These are phyloP conservation scores for Theobroma grandiflorum DNA, from an alignment of 441 rosid genomes.

Conservation along the genomic window DNA sequence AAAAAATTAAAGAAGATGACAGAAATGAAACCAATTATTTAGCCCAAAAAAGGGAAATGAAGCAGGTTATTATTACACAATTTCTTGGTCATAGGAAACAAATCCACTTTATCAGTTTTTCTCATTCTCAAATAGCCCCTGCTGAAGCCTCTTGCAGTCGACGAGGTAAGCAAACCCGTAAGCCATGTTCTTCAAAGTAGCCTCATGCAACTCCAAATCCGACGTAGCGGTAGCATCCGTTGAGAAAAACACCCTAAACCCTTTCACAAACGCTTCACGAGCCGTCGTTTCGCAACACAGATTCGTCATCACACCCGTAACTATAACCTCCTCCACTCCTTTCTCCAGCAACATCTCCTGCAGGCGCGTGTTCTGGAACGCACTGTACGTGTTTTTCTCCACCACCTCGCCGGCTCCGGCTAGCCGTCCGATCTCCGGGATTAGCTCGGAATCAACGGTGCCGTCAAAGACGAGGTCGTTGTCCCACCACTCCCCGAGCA, in stretches of 20 bases:
- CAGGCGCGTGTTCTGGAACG: slow-evolving; percentile 57
- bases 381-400: slow-evolving; percentile 79
- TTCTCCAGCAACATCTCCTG: slow-evolving; percentile 55
- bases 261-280: slow-evolving; percentile 75
- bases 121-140: neutral
- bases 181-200: slow-evolving; percentile 69
- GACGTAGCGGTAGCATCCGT: slow-evolving; percentile 76
- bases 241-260: slow-evolving; percentile 77
- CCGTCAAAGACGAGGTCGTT: slow-evolving; percentile 64
- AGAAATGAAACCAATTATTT: too few species aligned
- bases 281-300: slow-evolving; percentile 90
- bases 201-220: slow-evolving; percentile 61
- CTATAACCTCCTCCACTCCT: slow-evolving; percentile 76
- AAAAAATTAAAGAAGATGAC: too few species aligned
- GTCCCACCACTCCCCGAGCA: slow-evolving; percentile 84
- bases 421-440: slow-evolving; percentile 47
- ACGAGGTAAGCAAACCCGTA: slow-evolving; percentile 78
- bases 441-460: slow-evolving; percentile 53
- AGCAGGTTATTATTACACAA: neutral
- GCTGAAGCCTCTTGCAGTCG: slow-evolving; percentile 53
- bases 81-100: neutral
- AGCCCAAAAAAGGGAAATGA: too few species aligned
- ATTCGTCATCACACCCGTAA: slow-evolving; percentile 78
- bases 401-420: slow-evolving; percentile 49
- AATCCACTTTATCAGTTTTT: neutral